phyloP scores from a whole-genome alignment of 1,139 yeast genomes.

The Yamadazyma siamensis region DNA sequence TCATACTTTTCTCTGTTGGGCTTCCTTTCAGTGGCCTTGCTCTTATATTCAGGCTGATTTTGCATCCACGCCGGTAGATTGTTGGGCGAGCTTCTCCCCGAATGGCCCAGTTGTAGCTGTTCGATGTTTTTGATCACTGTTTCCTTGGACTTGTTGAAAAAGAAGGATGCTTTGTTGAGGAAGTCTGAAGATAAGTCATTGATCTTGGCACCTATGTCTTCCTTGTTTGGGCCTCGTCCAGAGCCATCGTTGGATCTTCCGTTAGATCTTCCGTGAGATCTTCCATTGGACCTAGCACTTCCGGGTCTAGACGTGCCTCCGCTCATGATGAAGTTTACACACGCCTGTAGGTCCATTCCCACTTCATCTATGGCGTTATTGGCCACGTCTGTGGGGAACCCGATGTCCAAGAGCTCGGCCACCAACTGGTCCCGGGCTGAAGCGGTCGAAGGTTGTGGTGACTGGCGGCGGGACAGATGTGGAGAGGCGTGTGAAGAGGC shows the following conservation, averaged over 20 bases:
- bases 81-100: constrained; percentile 13
- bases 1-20: constrained; percentile 30
- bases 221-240: constrained; percentile 5
- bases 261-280: neutral
- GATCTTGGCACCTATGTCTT: constrained; percentile 31
- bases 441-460: too few species aligned
- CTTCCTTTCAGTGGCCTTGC: constrained; percentile 36
- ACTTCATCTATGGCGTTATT: constrained; percentile 52
- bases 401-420: constrained; percentile 78
- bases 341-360: constrained; percentile 63
- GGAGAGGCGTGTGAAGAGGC: too few species aligned
- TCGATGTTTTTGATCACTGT: constrained; percentile 66
- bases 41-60: constrained; percentile 48
- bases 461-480: too few species aligned
- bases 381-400: constrained; percentile 64
- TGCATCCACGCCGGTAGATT: constrained; percentile 81
- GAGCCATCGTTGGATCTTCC: constrained; percentile 2
- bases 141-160: constrained; percentile 59
- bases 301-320: constrained; percentile 11
- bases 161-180: constrained; percentile 58
- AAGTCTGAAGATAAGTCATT: constrained; percentile 63
- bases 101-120: constrained; percentile 43
- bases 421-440: constrained; percentile 45
- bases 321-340: constrained; percentile 67
- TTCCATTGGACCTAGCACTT: neutral